Conservation (phyloP, 805 yeast genomes). For the Maudiozyma barnettii region DNA sequence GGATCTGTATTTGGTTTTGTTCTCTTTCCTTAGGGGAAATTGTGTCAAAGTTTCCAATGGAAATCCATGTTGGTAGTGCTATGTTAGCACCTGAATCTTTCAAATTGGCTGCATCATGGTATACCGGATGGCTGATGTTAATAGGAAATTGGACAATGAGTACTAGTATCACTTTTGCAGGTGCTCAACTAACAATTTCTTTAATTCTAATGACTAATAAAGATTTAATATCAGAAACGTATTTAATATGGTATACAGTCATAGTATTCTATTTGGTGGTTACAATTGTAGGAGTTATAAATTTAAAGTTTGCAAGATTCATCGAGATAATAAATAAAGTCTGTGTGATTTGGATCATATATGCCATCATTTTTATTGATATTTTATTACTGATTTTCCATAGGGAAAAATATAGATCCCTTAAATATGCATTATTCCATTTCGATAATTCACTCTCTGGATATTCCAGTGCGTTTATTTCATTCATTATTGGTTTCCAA, state of each 20-base stretch:
- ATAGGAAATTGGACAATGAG: conserved; percentile 75
- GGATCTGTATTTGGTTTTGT: conserved; percentile 52
- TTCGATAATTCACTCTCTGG: conserved; percentile 70
- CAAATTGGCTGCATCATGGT: conserved; percentile 59
- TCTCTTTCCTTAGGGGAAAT: conserved; percentile 71
- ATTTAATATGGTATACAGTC: conserved; percentile 43
- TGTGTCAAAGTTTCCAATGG: conserved; percentile 65
- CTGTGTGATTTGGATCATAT: conserved; percentile 69
- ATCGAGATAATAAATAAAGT: conserved; percentile 55
- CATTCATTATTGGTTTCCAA: conserved; percentile 69
- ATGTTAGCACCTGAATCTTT: conserved; percentile 51
- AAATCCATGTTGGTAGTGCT: conserved; percentile 70
- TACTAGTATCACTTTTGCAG: conserved; percentile 63
- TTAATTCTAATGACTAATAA: conserved; percentile 53
- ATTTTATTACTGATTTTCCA: conserved; percentile 48
- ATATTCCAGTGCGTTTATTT: conserved; percentile 53
- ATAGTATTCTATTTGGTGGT: conserved; percentile 48
- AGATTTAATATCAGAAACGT: conserved; percentile 42
- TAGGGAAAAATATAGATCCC: conserved; percentile 46
- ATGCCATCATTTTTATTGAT: conserved; percentile 61
- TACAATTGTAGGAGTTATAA: conserved; percentile 50
- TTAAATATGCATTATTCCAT: conserved; percentile 49
- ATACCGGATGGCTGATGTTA: conserved; percentile 65
- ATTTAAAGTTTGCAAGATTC: conserved; percentile 48
- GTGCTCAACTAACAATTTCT: conserved; percentile 62